phyloP scores from a whole-genome alignment of 805 yeast species.

The Starmerella gropengiesseri region DNA sequence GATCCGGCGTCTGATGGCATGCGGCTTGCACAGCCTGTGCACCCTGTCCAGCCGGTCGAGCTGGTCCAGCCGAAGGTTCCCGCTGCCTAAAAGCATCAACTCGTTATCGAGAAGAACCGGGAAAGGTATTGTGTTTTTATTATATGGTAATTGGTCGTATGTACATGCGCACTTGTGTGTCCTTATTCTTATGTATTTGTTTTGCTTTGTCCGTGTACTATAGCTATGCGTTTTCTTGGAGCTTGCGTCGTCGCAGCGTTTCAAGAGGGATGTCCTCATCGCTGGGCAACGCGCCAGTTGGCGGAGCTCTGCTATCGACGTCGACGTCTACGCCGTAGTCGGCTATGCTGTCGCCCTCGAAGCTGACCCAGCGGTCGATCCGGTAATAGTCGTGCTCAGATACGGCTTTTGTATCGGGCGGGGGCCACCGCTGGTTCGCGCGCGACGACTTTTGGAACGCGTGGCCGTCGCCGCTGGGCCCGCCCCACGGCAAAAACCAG shows the following conservation, averaged over 20 bases:
- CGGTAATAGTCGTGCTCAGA: slow-evolving; percentile 27
- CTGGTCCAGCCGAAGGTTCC: slow-evolving; percentile 3
- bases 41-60: slow-evolving; percentile 8
- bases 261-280: slow-evolving; percentile 8
- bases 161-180: too few species aligned
- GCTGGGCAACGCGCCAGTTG: too few species aligned
- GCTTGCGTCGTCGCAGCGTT: not conserved
- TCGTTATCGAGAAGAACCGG: not conserved
- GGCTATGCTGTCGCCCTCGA: slow-evolving; percentile 68
- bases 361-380: slow-evolving; percentile 55
- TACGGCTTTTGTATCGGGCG: slow-evolving; percentile 38
- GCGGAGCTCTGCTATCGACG: not conserved
- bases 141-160: not conserved
- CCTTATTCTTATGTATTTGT: too few species aligned
- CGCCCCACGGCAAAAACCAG: slow-evolving; percentile 68
- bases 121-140: not conserved
- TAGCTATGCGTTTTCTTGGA: not conserved
- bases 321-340: slow-evolving; percentile 79
- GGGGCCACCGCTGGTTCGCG: slow-evolving; percentile 78
- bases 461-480: slow-evolving; percentile 51
- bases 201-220: not conserved
- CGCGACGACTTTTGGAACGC: slow-evolving; percentile 45
- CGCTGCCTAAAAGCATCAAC: not conserved
- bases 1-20: slow-evolving; percentile 1
- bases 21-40: slow-evolving; percentile 5